Evolutionary conservation across 352 stramenopile genomes (phyloP).

Genomic region (Thraustochytrium sp.): DNA sequence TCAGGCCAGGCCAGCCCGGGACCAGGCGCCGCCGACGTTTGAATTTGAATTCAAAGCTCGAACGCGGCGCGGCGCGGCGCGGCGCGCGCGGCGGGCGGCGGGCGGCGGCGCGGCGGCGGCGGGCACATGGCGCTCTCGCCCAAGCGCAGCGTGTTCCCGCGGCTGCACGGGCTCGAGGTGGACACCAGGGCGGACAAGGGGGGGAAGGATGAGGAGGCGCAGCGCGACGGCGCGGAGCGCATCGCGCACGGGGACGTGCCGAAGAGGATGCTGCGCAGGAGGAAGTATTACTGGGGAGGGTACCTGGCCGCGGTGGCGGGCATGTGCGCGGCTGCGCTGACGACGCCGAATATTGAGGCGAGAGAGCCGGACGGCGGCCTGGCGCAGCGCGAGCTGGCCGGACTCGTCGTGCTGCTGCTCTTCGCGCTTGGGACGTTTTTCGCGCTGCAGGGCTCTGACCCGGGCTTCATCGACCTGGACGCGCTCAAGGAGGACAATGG

Average conservation of each 20-base stretch:
- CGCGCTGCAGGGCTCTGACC: constrained; percentile 12
- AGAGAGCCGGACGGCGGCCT: not conserved
- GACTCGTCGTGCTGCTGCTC: not conserved
- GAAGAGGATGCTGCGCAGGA: not conserved
- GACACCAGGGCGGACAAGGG: too few species aligned
- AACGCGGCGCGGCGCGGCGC: too few species aligned
- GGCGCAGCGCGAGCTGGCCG: not conserved
- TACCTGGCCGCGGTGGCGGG: not conserved
- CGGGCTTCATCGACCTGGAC: constrained; percentile 8
- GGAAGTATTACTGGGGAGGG: not conserved
- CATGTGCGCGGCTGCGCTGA: not conserved
- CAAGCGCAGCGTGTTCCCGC: too few species aligned
- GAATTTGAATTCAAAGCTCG: too few species aligned
- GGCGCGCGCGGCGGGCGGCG: too few species aligned
- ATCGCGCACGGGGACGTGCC: not conserved
- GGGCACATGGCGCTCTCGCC: too few species aligned
- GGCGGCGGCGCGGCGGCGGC: too few species aligned
- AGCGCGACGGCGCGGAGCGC: not conserved
- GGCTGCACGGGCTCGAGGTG: too few species aligned
- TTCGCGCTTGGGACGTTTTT: not conserved
- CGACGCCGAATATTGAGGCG: not conserved
- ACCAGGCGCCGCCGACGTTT: too few species aligned
- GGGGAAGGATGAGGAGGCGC: not conserved
- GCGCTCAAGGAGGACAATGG: not conserved
- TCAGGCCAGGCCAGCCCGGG: too few species aligned